Conservation (phyloP, 2,329 filamentous ascomycete genomes). For the Orbilia blumenaviensis region DNA sequence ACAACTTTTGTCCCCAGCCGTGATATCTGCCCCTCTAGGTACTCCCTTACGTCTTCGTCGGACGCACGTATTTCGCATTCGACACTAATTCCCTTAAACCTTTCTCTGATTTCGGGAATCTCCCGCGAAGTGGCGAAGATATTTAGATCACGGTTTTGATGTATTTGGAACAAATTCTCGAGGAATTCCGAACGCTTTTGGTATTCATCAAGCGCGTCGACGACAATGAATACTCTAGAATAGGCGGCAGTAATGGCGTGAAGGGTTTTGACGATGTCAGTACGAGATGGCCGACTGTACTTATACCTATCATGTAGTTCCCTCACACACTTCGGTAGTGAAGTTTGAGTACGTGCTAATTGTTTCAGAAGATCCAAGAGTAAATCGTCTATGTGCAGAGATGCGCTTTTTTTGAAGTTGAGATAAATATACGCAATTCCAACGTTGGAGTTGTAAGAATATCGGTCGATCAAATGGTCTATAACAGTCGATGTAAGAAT, state of each 20-base stretch:
- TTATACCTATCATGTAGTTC: constrained; percentile 38
- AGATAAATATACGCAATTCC: constrained; percentile 12
- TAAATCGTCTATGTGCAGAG: background rate
- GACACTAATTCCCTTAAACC: background rate
- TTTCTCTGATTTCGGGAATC: constrained; percentile 55
- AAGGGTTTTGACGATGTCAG: background rate
- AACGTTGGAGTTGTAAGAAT: constrained; percentile 9
- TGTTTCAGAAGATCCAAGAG: background rate
- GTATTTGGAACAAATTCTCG: background rate
- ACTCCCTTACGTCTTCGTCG: background rate
- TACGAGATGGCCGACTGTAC: background rate
- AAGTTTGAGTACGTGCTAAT: background rate
- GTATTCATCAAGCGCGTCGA: constrained; percentile 22
- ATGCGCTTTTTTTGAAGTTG: background rate
- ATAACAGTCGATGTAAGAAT: constrained; percentile 63
- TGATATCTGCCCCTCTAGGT: background rate
- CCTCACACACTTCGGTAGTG: background rate
- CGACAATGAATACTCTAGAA: constrained; percentile 4
- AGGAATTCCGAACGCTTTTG: background rate
- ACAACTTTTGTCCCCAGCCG: background rate
- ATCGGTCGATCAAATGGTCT: constrained; percentile 60
- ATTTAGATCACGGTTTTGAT: background rate
- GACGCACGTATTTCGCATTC: background rate
- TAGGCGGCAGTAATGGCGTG: background rate
- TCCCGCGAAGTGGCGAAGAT: constrained; percentile 52